A percentile compares a stretch with the other conserved stretches of the same genome.
phyloP scores from a whole-genome alignment of 345 rosid genomes.

The Murraya koenigii region DNA sequence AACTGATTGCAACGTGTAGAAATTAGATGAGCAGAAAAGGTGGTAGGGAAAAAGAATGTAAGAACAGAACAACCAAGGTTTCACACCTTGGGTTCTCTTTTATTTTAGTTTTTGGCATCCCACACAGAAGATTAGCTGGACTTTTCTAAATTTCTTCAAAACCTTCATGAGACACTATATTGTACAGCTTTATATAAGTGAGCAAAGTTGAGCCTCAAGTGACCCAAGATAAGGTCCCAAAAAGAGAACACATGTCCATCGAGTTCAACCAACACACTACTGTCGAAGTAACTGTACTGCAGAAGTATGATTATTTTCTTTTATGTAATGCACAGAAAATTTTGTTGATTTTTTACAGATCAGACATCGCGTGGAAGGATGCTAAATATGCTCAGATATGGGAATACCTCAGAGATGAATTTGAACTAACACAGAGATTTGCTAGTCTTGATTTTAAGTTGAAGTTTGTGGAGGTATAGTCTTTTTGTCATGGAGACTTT shows the following conservation, averaged over 20 bases:
- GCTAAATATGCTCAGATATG: slow-evolving; percentile 91
- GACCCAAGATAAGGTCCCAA: background rate
- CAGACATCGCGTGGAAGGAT: slow-evolving; percentile 98
- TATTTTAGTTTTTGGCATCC: background rate
- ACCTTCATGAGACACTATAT: background rate
- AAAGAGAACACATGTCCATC: background rate
- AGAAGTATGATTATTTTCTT: background rate
- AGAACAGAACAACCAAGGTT: too few species aligned
- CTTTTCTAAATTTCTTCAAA: background rate
- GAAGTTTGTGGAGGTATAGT: slow-evolving; percentile 84
- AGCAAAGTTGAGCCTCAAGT: background rate
- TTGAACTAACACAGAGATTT: slow-evolving; percentile 85
- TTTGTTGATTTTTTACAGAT: slow-evolving; percentile 44
- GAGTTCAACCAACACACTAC: background rate
- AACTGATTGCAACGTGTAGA: background rate
- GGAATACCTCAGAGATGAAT: slow-evolving; percentile 94
- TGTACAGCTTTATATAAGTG: background rate
- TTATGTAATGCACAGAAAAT: background rate
- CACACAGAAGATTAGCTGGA: background rate
- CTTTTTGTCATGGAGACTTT: background rate
- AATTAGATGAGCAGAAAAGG: background rate
- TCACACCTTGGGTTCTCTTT: too few species aligned
- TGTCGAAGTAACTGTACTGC: background rate
- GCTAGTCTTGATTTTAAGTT: slow-evolving; percentile 89
- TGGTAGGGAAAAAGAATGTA: too few species aligned